Evolutionary conservation across 495 filamentous ascomycete genomes (phyloP), one percentile per base, ranked within the genome.

Genomic region (Neurospora sp.): DNA sequence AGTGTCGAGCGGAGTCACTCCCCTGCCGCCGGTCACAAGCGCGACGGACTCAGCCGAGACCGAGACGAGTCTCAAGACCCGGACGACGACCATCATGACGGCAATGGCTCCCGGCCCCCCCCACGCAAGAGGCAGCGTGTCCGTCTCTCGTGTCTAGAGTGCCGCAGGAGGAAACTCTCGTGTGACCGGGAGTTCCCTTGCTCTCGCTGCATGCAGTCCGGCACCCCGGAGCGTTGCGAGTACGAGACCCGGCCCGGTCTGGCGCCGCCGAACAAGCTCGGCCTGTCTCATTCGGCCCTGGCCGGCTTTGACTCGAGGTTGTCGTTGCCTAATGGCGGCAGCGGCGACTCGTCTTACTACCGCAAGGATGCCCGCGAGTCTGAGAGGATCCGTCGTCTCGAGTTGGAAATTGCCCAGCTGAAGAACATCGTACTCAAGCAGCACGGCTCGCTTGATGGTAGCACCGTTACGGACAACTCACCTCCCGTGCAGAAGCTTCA

Each of bases 151-250:
- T 87, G 85, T 69, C 81, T 87, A 40, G 85, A 87, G 61, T 87
- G 85, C 74, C 82, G 85, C 72, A 76, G 85, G 27, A 77, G 85
- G 22, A 87, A 87, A 77, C 76, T 87, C 42, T 87, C 85, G 41
- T 87, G 85, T 74, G 85, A 85, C 70, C 81, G 85, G 53, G 85
- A 84, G 78, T 79, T 87, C 69, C 85, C 85, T 20, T 87, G 85
- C 76, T 83, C 85, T 70, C 82, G 85, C 37, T 87, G 85, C 71
- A 77, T 87, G 72, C 85, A 86, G 76, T 85, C 84, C 44, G 85
- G 85, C 65, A 86, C 84, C 14, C 76, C 83, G 16, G 85, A 87
- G 9, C 79, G 81, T 44, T 87, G 85, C 77, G 82, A 81, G 70
- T 87, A 85, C 74, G 85, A 87, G 77, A 82, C 84, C 10, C 78